Base-by-base conservation (phyloP, 306 rosid species). In the Datisca glomerata region DNA sequence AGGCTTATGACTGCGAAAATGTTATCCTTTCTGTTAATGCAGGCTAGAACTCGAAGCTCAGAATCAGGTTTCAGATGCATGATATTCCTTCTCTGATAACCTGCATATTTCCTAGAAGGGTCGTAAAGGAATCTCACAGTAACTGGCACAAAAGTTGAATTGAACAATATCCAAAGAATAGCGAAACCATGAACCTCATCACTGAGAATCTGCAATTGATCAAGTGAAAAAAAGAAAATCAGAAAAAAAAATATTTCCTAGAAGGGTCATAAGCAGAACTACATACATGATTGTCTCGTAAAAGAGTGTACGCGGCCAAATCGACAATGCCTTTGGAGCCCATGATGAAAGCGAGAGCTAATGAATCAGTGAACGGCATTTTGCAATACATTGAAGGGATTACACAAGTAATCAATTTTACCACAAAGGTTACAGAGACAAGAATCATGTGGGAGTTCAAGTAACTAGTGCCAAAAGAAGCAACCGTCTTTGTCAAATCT, bases 281-380 rank as follows among this genome's bases (percentile, higher is more conserved):
- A 13, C 45, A 17, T 52, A 76, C 72, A 43, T 35, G n/a, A 3
- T 1, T 4, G 38, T 67, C 85, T 16, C 34, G 51, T 16, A 27
- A 13, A 3, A 7, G 0, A 14, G 38, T 16, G 43, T 32, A 65
- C 11, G 5, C 0, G 25, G 61, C 32, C 10, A 84, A 14, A 11
- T 84, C 69, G n/a, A 84, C 57, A 0, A 73, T 60, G 2, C 92
- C 92, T 68, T 68, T 84, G 66, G 53, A 18, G 57, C 68, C 59
- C 61, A 84, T 13, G 49, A 84, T 59, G 47, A 79, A 61, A 25
- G 83, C 53, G 7, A 84, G 33, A 12, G 64, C 18, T 3, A 79
- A 27, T 24, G 78, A 71, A 32, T 79, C 83, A 0, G 5, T 55
- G 5, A 35, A 6, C 12, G 86, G 80, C 51, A 79, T 43, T n/a